These are phyloP conservation scores for Kwoniella heveanensis DNA, from an alignment of 768 basidiomycete genomes.

Conservation along the genomic window DNA sequence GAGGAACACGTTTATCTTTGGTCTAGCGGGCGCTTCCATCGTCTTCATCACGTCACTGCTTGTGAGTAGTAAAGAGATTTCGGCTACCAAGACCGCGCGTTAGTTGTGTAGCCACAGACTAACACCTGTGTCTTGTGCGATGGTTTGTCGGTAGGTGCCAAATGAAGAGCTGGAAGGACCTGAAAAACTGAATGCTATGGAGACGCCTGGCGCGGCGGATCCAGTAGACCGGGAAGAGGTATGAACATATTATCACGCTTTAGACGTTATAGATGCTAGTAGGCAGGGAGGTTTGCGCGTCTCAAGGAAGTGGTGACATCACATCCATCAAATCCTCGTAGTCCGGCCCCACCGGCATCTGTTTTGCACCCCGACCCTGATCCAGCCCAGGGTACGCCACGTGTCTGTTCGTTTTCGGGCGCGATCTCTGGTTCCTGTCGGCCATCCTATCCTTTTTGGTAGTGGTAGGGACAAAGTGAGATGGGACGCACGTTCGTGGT, in stretches of 20 bases:
- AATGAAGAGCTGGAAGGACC: slow-evolving; percentile 1
- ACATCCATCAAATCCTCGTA: neutral
- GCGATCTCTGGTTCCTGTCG: neutral
- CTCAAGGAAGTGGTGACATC: neutral
- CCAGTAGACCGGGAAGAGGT: neutral
- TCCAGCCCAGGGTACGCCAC: slow-evolving; percentile 1
- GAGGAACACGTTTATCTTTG: slow-evolving; percentile 26
- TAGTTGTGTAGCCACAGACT: too few species aligned
- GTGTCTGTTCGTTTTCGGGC: neutral
- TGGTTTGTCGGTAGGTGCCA: too few species aligned
- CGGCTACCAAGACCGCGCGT: too few species aligned
- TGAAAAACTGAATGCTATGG: neutral
- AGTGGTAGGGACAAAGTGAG: neutral
- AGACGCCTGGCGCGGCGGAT: neutral
- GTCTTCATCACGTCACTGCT: slow-evolving; percentile 16
- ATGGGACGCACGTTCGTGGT: slow-evolving; percentile 16
- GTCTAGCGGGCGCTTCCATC: slow-evolving; percentile 7
- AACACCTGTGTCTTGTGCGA: too few species aligned
- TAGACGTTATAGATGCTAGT: neutral
- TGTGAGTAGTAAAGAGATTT: too few species aligned
- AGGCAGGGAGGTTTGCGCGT: too few species aligned
- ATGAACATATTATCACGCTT: neutral
- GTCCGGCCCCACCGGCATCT: neutral
- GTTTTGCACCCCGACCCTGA: neutral
- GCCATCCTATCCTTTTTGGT: neutral